Conservation (phyloP, 1,284 basidiomycete genomes). For the Ceratobasidium sp. region DNA sequence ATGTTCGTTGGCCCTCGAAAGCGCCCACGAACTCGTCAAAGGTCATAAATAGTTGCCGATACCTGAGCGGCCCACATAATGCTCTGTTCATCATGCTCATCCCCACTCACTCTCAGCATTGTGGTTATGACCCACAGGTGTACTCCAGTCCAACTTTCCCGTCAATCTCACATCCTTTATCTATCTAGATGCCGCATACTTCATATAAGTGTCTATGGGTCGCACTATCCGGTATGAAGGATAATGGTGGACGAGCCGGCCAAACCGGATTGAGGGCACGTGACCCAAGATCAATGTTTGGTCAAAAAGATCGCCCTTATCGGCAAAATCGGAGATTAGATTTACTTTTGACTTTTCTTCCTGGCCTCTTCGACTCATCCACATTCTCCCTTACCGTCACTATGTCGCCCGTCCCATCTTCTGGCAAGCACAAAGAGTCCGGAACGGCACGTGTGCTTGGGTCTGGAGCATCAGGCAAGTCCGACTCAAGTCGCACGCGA, state of each 20-base stretch:
- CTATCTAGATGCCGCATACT: too few species aligned
- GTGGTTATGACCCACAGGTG: too few species aligned
- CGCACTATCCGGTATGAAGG: too few species aligned
- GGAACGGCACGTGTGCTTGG: slow-evolving; percentile 92
- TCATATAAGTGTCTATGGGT: too few species aligned
- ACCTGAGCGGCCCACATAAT: too few species aligned
- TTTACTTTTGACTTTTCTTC: slow-evolving; percentile 35
- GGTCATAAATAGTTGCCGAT: too few species aligned
- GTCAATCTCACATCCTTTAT: too few species aligned
- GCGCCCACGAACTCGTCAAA: too few species aligned
- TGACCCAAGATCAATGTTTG: neutral
- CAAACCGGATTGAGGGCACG: neutral
- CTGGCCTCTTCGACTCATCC: slow-evolving; percentile 5
- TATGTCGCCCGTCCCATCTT: slow-evolving; percentile 35
- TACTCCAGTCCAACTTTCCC: too few species aligned
- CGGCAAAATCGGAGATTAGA: slow-evolving; percentile 40
- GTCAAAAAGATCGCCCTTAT: neutral
- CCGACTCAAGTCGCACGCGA: neutral
- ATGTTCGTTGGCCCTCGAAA: too few species aligned
- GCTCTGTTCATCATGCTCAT: too few species aligned
- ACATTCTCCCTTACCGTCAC: slow-evolving; percentile 6
- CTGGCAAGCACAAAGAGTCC: slow-evolving; percentile 82
- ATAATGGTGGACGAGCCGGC: neutral
- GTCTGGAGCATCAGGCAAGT: slow-evolving; percentile 88
- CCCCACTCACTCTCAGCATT: too few species aligned